Conservation (phyloP, 2,329 filamentous ascomycete genomes). For the Seiridium unicorne region DNA sequence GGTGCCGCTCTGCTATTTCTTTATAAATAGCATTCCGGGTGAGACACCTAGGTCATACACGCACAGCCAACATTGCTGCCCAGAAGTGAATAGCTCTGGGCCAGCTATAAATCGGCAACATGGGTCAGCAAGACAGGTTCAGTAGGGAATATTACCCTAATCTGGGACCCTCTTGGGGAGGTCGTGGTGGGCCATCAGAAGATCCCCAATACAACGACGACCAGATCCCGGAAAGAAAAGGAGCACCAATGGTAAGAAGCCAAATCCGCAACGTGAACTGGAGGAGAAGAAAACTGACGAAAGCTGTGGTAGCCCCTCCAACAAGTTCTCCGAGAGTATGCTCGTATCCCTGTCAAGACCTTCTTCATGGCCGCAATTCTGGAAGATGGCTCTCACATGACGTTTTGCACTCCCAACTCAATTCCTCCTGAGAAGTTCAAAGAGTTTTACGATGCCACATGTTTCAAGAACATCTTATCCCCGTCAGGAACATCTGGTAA, state of each 20-base stretch:
- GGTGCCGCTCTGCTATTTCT: not conserved
- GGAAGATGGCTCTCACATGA: constrained; percentile 41
- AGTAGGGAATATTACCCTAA: not conserved
- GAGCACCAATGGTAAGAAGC: not conserved
- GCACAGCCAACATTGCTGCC: no score
- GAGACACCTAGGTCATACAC: no score
- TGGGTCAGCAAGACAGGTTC: constrained; percentile 4
- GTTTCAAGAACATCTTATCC: constrained; percentile 25
- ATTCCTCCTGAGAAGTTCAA: constrained; percentile 22
- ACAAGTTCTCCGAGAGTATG: constrained; percentile 49
- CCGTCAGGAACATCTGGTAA: not conserved
- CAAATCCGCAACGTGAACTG: no score
- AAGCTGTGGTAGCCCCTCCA: constrained; percentile 41
- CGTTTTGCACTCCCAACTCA: constrained; percentile 32
- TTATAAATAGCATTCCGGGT: not conserved
- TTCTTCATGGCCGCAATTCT: constrained; percentile 53
- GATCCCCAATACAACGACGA: not conserved
- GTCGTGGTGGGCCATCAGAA: not conserved
- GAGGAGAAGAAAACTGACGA: not conserved
- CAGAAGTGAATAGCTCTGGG: no score
- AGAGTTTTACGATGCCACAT: constrained; percentile 46
- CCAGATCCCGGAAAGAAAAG: not conserved
- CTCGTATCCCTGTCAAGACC: constrained; percentile 47
- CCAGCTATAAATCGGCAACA: not conserved
- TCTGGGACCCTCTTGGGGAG: not conserved